Evolutionary conservation across 805 yeast genomes (phyloP), one percentile per base, ranked within the genome.

Genomic region (Lipomyces oligophaga): DNA sequence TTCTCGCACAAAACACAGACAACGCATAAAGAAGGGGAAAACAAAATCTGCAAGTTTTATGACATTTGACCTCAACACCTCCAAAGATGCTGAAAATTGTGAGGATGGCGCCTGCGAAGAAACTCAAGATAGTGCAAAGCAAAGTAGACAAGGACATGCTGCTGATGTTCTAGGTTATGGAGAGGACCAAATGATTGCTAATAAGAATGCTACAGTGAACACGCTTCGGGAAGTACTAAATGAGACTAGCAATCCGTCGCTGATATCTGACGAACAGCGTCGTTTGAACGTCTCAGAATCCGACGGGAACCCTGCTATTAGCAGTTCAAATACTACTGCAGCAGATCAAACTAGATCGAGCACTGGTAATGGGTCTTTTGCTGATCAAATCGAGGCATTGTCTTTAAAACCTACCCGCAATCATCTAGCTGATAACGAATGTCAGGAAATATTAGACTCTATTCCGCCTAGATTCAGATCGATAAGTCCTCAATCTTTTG

Each of bases 401-500:
- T 30, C 49, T 16, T 38, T 52, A 25, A 38, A 33, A n/a, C 47
- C 54, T 34, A 54, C 56, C 8, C 21, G 21, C 18, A 34, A 40
- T 3, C 45, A 40, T 30, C 32, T 52, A 30, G 16, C 45, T 3
- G 54, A 44, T n/a, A n/a, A 26, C 4, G 57, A 53, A 20, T 33
- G 39, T 5, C 16, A 70, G 27, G 78, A 73, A 2, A 80, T 81
- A 55, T 67, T 85, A 50, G 71, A 72, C 20, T 67, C 71, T 32
- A 78, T 75, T 19, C 58, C 58, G 13, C 58, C 66, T 35, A 61
- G 62, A 24, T 55, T 66, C 47, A 63, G 71, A 52, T 81, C 80
- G 47, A 74, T 93, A 51, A 97, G 88, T 63, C 98, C 98, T 0
- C 89, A 85, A 65, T 71, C 78, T 1, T 88, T 93, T 63, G 81